Percentiles rank a stretch among this genome's conserved stretches.
These are phyloP conservation scores for Leishmania major DNA, from an alignment of 208 protist genomes.

Conservation along the genomic window DNA sequence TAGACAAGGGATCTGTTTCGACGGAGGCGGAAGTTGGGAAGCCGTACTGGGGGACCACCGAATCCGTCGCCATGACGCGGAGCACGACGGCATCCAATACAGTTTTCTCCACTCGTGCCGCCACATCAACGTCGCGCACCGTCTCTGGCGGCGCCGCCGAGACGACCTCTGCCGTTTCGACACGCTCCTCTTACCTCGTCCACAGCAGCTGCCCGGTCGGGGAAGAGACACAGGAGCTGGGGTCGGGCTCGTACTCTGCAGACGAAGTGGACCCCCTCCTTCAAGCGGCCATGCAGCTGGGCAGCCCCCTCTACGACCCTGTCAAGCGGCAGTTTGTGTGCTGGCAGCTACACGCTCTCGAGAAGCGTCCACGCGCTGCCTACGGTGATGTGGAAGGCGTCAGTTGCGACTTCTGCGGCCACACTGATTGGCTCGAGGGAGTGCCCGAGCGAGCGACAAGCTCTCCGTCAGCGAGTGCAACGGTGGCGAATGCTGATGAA, in stretches of 20 bases:
- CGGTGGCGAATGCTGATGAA: neutral
- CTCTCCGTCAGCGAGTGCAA: neutral
- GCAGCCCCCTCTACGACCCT: conserved; percentile 80
- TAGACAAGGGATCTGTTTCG: neutral
- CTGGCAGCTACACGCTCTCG: conserved; percentile 61
- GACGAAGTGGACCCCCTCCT: conserved; percentile 31
- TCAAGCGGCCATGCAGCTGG: conserved; percentile 50
- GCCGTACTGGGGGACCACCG: neutral
- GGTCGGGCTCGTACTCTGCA: neutral
- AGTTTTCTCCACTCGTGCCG: conserved; percentile 7
- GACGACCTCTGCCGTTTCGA: conserved; percentile 1
- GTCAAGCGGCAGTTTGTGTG: conserved; percentile 61
- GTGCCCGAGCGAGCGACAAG: neutral
- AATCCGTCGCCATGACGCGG: neutral
- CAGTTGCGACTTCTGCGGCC: conserved; percentile 88
- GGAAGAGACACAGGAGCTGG: conserved; percentile 22
- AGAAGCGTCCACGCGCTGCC: conserved; percentile 24
- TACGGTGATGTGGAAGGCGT: conserved; percentile 74
- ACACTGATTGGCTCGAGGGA: conserved; percentile 62
- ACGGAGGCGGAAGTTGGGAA: neutral
- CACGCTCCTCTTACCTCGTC: neutral
- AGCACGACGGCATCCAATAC: neutral
- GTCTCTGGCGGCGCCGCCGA: conserved; percentile 10
- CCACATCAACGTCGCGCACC: conserved; percentile 21
- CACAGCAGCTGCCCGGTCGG: neutral